phyloP scores from a whole-genome alignment of 2,329 filamentous ascomycete genomes.

The Graphilbum sp. region DNA sequence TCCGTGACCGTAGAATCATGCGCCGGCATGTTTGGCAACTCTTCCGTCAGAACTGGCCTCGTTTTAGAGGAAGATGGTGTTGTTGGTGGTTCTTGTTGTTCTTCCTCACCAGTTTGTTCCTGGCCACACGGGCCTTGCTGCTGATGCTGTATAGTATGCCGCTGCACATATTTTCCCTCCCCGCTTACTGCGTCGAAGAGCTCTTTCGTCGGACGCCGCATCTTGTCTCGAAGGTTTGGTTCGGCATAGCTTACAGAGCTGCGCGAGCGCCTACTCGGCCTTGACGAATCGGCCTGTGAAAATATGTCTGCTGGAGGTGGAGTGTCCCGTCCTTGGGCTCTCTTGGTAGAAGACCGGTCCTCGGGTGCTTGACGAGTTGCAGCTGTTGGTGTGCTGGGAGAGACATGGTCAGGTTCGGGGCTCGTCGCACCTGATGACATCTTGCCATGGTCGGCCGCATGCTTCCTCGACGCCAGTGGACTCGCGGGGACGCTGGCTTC shows the following conservation, averaged over 20 bases:
- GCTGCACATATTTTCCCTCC: conserved; percentile 35
- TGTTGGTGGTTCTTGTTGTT: neutral
- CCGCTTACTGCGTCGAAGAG: conserved; percentile 57
- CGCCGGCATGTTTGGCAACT: neutral
- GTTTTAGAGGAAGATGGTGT: neutral
- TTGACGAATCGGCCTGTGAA: conserved; percentile 36
- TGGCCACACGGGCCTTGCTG: neutral
- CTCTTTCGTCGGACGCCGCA: conserved; percentile 65
- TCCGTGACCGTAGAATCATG: conserved; percentile 15
- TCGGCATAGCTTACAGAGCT: conserved; percentile 65
- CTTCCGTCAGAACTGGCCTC: neutral
- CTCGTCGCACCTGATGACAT: no score
- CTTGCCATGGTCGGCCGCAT: no score
- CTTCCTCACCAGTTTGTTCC: conserved; percentile 2
- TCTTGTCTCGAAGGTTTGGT: conserved; percentile 66
- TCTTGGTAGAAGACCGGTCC: conserved; percentile 22
- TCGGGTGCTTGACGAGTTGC: no score
- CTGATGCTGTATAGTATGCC: conserved; percentile 5
- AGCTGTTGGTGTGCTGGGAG: conserved; percentile 6
- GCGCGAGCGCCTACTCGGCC: conserved; percentile 51
- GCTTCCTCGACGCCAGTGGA: conserved; percentile 6
- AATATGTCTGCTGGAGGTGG: conserved; percentile 44
- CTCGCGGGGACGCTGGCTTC: conserved; percentile 12
- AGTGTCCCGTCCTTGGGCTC: no score
- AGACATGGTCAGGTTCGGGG: neutral